Evolutionary conservation across 169 alveolate species (phyloP).

Genomic region (Cyclospora cayetanensis): DNA sequence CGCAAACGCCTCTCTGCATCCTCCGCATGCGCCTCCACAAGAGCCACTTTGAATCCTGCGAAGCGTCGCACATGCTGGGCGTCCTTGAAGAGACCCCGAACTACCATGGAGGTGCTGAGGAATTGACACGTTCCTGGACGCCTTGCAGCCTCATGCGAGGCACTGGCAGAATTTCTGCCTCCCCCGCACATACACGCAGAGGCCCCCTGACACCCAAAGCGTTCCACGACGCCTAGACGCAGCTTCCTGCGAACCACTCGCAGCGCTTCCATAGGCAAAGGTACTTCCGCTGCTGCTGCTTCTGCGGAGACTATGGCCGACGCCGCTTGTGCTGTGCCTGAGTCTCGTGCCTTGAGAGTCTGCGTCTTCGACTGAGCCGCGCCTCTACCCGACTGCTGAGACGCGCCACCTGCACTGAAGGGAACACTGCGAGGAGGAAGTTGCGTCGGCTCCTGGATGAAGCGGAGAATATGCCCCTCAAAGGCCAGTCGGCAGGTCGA

Average conservation of each 20-base stretch:
- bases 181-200: too few species aligned
- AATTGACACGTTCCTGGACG: neutral
- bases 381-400: neutral
- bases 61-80: neutral
- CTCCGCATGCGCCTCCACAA: neutral
- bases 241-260: neutral
- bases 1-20: neutral
- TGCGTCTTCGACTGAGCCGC: neutral
- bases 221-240: neutral
- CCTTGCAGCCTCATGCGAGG: neutral
- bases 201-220: neutral
- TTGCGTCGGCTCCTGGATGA: too few species aligned
- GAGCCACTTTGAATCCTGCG: neutral
- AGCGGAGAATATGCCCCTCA: neutral
- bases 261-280: neutral
- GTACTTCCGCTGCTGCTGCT: neutral
- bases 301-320: neutral
- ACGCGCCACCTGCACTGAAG: neutral
- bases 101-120: neutral
- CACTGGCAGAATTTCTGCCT: neutral
- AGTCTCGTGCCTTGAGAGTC: neutral
- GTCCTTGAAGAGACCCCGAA: neutral
- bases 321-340: neutral
- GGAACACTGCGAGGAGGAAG: neutral
- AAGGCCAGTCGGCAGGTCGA: slow-evolving; percentile 18